phyloP scores from a whole-genome alignment of 495 filamentous ascomycete genomes.

The Penicillium paxilli region DNA sequence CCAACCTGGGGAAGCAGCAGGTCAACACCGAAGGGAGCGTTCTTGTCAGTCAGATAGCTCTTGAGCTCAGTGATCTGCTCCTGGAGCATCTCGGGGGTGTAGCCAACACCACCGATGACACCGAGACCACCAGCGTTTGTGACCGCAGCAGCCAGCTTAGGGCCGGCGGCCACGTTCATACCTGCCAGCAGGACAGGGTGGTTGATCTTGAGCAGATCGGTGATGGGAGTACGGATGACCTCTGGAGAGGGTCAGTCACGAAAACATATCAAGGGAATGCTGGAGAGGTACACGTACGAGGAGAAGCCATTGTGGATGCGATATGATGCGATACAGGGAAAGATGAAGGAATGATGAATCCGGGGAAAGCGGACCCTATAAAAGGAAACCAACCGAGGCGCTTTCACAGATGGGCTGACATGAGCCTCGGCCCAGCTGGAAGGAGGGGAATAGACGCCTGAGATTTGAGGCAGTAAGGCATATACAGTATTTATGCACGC shows the following conservation, averaged over 20 bases:
- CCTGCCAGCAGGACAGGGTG: constrained; percentile 94
- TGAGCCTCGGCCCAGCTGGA: constrained; percentile 19
- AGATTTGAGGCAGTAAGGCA: constrained; percentile 7
- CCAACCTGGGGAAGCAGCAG: constrained; percentile 93
- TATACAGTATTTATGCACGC: too few species aligned
- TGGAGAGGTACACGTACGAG: constrained; percentile 59
- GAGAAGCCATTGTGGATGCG: constrained; percentile 68
- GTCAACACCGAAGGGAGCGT: constrained; percentile 97
- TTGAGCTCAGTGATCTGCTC: constrained; percentile 96
- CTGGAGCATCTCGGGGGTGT: constrained; percentile 93
- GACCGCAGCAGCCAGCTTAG: constrained; percentile 94
- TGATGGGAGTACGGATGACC: constrained; percentile 82
- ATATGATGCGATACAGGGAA: constrained; percentile 13
- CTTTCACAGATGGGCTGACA: constrained; percentile 7
- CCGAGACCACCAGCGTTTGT: constrained; percentile 96
- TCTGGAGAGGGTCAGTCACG: constrained; percentile 48
- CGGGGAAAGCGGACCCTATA: constrained; percentile 23
- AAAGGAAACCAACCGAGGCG: constrained; percentile 19
- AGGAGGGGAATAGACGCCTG: background rate
- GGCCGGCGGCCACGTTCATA: constrained; percentile 98
- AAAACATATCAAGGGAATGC: background rate
- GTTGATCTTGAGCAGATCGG: constrained; percentile 95
- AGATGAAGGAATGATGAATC: constrained; percentile 12
- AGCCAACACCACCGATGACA: constrained; percentile 94
- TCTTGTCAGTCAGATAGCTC: constrained; percentile 86